Evolutionary conservation across 139 green algal species (phyloP).

Genomic region (Ulvella scutata): DNA sequence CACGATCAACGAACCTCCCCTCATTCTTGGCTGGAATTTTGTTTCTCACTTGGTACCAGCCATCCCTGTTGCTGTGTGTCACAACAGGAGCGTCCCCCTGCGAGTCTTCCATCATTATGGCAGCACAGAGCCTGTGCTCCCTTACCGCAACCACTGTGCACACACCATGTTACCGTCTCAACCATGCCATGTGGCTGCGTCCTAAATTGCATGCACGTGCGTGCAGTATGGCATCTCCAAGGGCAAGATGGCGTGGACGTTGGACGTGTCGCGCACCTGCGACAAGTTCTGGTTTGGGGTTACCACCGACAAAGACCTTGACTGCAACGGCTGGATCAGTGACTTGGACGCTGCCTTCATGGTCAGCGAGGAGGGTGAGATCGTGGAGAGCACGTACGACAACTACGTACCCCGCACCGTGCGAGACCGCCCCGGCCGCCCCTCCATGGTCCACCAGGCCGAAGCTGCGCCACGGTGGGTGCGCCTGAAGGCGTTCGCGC

Average conservation of each 20-base stretch:
- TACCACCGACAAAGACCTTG: neutral
- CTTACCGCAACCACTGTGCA: too few species aligned
- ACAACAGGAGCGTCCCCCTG: too few species aligned
- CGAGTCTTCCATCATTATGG: too few species aligned
- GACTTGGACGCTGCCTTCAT: neutral
- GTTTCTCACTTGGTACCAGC: too few species aligned
- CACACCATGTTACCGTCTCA: too few species aligned
- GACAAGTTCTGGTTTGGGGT: conserved; percentile 1
- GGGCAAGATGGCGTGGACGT: neutral
- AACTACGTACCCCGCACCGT: neutral
- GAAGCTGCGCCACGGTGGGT: neutral
- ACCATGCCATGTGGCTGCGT: too few species aligned
- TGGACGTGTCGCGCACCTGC: neutral
- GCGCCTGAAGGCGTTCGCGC: neutral
- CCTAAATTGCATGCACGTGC: too few species aligned
- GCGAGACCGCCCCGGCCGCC: neutral
- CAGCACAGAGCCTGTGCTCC: too few species aligned
- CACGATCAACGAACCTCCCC: too few species aligned
- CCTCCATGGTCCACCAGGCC: neutral
- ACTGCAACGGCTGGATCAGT: conserved; percentile 1
- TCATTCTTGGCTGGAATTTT: too few species aligned
- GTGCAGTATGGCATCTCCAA: neutral
- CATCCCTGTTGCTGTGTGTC: too few species aligned
- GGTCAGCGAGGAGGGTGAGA: neutral
- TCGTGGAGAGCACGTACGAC: neutral